Evolutionary conservation across 495 filamentous ascomycete species (phyloP), one percentile per base, ranked within the genome.

Genomic region (Neurospora sp.): DNA sequence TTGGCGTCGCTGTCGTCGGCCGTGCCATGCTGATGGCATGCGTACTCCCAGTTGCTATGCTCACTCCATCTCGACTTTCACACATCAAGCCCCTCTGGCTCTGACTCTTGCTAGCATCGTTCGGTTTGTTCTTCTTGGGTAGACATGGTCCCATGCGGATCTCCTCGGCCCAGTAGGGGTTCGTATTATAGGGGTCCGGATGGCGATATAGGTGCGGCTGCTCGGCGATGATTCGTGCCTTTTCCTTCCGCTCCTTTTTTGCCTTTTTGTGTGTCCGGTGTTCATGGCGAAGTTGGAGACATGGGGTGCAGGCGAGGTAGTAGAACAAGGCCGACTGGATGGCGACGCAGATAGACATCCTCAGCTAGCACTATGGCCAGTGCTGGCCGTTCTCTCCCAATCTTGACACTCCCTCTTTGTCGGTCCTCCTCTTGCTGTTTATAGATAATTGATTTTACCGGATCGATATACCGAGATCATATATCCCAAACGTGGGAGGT

Each of bases 321-420:
- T 94, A 96, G 83, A 96, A 97, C 79, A 94, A 83, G 73, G 92
- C 93, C 19, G 93, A 97, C 83, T 96, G 94, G 13, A 89, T 77
- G 70, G 86, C 88, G 39, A 83, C 81, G 43, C 79, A 79, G 72
- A 87, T 84, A 72, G 88, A 88, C 87, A 89, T 89, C 69, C 70
- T 83, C 76, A 70, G 69, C 48, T 66, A 66, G 54, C 54, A 66
- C 54, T 66, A 66, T 66, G 54, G 54, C 54, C 54, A 66, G 54
- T 66, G 54, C 54, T 66, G 54, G 54, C 54, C 54, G 54, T 66
- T 66, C 54, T 62, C 54, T 66, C 54, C 54, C 54, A 66, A 66
- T 28, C 54, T 34, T 66, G 28, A 66, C 54, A 66, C 54, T 66
- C 54, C 28, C 28, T 36, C 24, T 66, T 66, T 36, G 54, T 66